Conservation (phyloP, 768 basidiomycete species). For the Tylopilus subfusipes region DNA sequence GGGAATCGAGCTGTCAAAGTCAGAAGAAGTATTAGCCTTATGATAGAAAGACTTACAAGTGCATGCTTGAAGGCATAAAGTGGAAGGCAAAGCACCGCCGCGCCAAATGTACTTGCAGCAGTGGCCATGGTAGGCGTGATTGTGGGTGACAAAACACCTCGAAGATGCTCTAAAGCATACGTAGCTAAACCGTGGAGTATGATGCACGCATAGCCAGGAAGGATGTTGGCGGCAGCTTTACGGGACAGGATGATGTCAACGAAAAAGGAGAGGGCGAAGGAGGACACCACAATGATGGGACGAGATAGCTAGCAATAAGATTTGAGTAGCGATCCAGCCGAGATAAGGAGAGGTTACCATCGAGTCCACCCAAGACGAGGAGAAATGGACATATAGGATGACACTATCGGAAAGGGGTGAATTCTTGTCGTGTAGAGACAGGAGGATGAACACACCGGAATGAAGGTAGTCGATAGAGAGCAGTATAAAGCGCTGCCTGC, state of each 20-base stretch:
- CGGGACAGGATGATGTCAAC: slow-evolving; percentile 49
- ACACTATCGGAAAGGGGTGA: slow-evolving; percentile 43
- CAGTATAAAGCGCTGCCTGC: slow-evolving; percentile 62
- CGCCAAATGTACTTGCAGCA: slow-evolving; percentile 57
- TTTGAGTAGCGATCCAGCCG: slow-evolving; percentile 19
- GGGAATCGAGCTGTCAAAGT: slow-evolving; percentile 44
- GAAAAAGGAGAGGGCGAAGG: slow-evolving; percentile 53
- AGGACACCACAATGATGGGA: slow-evolving; percentile 42
- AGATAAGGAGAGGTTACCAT: slow-evolving; percentile 49
- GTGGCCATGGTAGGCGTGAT: slow-evolving; percentile 55
- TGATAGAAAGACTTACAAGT: slow-evolving; percentile 42
- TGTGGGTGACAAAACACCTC: slow-evolving; percentile 53
- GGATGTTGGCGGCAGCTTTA: slow-evolving; percentile 35
- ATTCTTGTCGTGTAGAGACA: background rate
- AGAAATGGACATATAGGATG: slow-evolving; percentile 66
- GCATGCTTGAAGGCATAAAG: slow-evolving; percentile 60
- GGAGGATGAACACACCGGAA: slow-evolving; percentile 49
- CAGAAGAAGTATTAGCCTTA: slow-evolving; percentile 1
- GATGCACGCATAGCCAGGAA: slow-evolving; percentile 68
- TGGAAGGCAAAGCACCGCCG: slow-evolving; percentile 58
- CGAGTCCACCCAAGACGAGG: slow-evolving; percentile 60
- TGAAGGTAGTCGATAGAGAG: slow-evolving; percentile 64
- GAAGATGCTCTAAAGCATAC: slow-evolving; percentile 59
- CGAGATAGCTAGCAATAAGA: slow-evolving; percentile 44
- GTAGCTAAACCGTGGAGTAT: slow-evolving; percentile 57